These are phyloP conservation scores for Chytriomyces sp. DNA, from an alignment of 192 early-diverging fungal genomes.

Conservation along the genomic window DNA sequence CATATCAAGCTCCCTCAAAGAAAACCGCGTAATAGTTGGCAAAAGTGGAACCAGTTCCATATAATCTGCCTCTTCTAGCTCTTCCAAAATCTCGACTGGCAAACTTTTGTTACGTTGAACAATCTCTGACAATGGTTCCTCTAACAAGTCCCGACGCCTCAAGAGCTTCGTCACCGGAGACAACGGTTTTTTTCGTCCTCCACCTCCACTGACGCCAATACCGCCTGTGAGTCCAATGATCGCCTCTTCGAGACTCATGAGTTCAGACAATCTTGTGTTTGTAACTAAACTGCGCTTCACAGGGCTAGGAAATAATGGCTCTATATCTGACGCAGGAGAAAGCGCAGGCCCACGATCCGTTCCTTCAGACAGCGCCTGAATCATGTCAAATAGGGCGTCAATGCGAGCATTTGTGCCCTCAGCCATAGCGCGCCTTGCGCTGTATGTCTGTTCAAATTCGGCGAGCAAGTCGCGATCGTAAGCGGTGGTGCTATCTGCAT, in stretches of 20 bases:
- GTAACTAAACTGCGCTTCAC: neutral
- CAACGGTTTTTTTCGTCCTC: constrained; percentile 6
- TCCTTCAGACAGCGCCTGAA: constrained; percentile 1
- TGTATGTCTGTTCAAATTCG: neutral
- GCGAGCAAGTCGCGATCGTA: constrained; percentile 2
- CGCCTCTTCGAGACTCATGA: constrained; percentile 6
- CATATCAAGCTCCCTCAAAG: constrained; percentile 81
- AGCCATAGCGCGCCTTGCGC: neutral
- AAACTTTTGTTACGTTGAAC: constrained; percentile 37
- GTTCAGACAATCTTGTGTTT: neutral
- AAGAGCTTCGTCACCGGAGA: constrained; percentile 1
- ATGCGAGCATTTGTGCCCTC: neutral
- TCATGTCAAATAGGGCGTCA: constrained; percentile 2
- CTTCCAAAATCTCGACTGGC: constrained; percentile 39
- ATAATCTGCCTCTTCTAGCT: constrained; percentile 45
- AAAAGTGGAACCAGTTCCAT: constrained; percentile 46
- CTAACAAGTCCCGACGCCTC: neutral
- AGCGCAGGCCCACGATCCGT: neutral
- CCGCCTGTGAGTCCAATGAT: neutral
- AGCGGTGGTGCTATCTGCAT: neutral
- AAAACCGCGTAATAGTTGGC: constrained; percentile 83
- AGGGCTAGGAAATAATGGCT: neutral
- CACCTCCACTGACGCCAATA: neutral
- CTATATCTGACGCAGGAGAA: neutral
- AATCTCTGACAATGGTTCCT: constrained; percentile 33